Percentiles rank a stretch among this genome's conserved stretches.
These are phyloP conservation scores for Dioszegia crocea DNA, from an alignment of 768 basidiomycete species.

Conservation along the genomic window DNA sequence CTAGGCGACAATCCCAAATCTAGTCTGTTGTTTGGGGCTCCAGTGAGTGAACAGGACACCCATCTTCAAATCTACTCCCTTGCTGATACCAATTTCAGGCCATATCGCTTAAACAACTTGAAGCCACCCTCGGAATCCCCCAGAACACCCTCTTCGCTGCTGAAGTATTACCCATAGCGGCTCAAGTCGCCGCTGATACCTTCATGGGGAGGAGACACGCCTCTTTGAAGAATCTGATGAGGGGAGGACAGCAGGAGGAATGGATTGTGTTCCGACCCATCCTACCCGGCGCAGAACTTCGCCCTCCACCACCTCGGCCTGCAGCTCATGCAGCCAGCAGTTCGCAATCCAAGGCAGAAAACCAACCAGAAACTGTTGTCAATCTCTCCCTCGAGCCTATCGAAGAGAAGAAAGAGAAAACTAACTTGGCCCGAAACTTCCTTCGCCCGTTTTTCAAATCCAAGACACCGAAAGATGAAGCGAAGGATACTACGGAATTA, in stretches of 20 bases:
- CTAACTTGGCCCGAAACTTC: neutral
- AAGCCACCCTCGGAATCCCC: neutral
- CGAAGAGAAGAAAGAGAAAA: too few relatives aligned
- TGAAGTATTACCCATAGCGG: neutral
- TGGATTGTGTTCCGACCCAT: constrained; percentile 10
- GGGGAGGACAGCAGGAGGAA: constrained; percentile 3
- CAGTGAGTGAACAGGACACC: constrained; percentile 13
- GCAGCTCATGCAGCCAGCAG: too few relatives aligned
- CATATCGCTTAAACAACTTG: constrained; percentile 7
- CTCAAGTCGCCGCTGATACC: neutral
- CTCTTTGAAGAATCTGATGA: neutral
- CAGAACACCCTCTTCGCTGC: neutral
- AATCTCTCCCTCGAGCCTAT: too few relatives aligned
- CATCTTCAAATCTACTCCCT: neutral
- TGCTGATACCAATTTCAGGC: neutral
- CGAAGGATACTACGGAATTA: too few relatives aligned
- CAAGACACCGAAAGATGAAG: neutral
- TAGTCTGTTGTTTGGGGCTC: constrained; percentile 21
- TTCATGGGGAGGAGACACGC: constrained; percentile 1
- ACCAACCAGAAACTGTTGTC: too few relatives aligned
- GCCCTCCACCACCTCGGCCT: neutral
- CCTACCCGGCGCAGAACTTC: neutral
- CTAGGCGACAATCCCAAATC: constrained; percentile 15
- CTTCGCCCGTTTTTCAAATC: neutral
- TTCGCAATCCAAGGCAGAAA: too few relatives aligned